Conservation (phyloP, 1,139 yeast genomes). For the Hanseniaspora uvarum region DNA sequence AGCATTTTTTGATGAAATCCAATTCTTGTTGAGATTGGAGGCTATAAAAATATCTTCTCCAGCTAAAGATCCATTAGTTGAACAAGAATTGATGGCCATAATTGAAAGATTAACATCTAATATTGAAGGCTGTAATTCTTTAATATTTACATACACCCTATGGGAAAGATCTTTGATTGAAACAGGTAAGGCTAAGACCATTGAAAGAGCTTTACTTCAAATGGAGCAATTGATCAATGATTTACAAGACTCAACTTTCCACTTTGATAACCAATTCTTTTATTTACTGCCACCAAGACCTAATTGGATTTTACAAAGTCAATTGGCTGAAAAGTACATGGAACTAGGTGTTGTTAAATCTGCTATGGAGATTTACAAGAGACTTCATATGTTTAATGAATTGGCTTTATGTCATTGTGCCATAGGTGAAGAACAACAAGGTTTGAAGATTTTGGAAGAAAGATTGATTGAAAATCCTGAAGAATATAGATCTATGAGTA, state of each 20-base stretch:
- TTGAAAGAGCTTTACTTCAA: conserved; percentile 88
- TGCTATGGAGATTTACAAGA: conserved; percentile 80
- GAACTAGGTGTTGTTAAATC: conserved; percentile 76
- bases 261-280: conserved; percentile 58
- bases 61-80: conserved; percentile 54
- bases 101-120: conserved; percentile 59
- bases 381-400: conserved; percentile 67
- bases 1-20: conserved; percentile 59
- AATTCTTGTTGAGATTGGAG: conserved; percentile 57
- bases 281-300: conserved; percentile 72
- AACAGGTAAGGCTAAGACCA: conserved; percentile 68
- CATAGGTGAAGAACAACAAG: conserved; percentile 62
- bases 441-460: conserved; percentile 46
- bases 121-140: conserved; percentile 28
- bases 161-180: conserved; percentile 88
- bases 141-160: conserved; percentile 64
- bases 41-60: conserved; percentile 65
- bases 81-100: conserved; percentile 71
- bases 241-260: conserved; percentile 45
- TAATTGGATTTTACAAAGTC: conserved; percentile 74
- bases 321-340: conserved; percentile 79
- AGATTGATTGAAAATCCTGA: conserved; percentile 51
- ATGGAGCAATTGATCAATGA: conserved; percentile 90
- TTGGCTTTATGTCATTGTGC: conserved; percentile 88
- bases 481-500: conserved; percentile 76